Percentiles rank a stretch among this genome's conserved stretches.
These are phyloP conservation scores for Vigna unguiculata DNA, from an alignment of 306 rosid species.

Conservation along the genomic window DNA sequence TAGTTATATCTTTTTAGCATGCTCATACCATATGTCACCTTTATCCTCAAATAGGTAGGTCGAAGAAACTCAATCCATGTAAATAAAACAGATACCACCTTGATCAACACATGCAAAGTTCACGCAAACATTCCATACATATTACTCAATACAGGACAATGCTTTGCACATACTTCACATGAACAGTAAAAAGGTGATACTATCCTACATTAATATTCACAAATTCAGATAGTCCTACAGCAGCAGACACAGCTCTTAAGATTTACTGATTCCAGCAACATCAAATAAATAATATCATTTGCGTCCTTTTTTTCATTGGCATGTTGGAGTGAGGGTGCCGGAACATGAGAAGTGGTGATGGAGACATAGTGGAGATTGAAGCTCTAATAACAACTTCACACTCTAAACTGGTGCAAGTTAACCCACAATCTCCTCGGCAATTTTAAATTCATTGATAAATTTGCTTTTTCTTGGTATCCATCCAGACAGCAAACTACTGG, in stretches of 20 bases:
- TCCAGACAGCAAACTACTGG: constrained; percentile 8
- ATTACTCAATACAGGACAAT: background rate
- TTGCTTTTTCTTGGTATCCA: constrained; percentile 6
- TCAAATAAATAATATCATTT: constrained; percentile 21
- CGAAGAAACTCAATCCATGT: background rate
- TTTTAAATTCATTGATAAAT: background rate
- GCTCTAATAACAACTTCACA: background rate
- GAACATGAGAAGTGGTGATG: background rate
- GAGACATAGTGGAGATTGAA: background rate
- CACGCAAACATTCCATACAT: constrained; percentile 7
- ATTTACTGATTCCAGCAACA: background rate
- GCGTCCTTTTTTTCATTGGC: background rate
- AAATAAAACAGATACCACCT: constrained; percentile 9
- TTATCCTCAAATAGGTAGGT: background rate
- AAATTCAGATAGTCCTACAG: background rate
- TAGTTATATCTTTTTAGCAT: constrained; percentile 1
- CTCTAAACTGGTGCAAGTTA: background rate
- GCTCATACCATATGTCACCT: background rate
- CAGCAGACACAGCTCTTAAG: constrained; percentile 1
- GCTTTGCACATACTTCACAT: constrained; percentile 4
- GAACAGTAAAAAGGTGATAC: background rate
- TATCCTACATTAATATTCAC: background rate
- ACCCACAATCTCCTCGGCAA: background rate
- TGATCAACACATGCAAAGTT: background rate
- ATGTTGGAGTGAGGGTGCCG: background rate